phyloP scores from a whole-genome alignment of 2,329 filamentous ascomycete genomes.

The Epichloe sp. region DNA sequence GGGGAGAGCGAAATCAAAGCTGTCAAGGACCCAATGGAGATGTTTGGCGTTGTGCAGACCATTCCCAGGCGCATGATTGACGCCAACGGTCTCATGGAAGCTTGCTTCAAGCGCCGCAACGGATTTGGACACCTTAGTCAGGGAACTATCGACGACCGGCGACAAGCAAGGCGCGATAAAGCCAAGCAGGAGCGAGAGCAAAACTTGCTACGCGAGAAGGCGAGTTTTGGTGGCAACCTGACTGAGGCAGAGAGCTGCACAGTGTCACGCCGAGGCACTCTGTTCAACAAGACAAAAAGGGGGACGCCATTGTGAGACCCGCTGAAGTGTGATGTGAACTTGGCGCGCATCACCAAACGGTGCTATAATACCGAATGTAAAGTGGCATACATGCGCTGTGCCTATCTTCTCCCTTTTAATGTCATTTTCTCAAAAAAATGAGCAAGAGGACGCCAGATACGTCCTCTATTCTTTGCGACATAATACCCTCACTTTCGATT shows the following conservation, averaged over 20 bases:
- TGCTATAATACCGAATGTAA: too few relatives aligned
- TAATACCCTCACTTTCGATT: not conserved
- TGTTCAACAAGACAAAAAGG: constrained; percentile 32
- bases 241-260: constrained; percentile 16
- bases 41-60: constrained; percentile 86
- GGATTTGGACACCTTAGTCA: constrained; percentile 75
- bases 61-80: constrained; percentile 73
- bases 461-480: not conserved
- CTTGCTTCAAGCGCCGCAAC: constrained; percentile 68
- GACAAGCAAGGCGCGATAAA: constrained; percentile 52
- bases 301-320: constrained; percentile 13
- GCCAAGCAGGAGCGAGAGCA: constrained; percentile 28
- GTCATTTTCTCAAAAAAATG: not conserved
- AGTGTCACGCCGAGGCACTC: constrained; percentile 27
- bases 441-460: not conserved
- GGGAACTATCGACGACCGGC: constrained; percentile 62
- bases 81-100: constrained; percentile 68
- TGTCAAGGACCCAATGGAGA: constrained; percentile 80
- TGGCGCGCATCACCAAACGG: too few relatives aligned
- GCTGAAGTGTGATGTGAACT: constrained; percentile 6
- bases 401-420: not conserved
- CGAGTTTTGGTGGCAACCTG: constrained; percentile 17
- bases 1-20: constrained; percentile 70
- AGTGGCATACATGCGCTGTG: not conserved
- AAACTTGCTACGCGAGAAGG: constrained; percentile 14